These are phyloP conservation scores for Toxoplasma gondii DNA, from an alignment of 169 alveolate genomes.

Conservation along the genomic window DNA sequence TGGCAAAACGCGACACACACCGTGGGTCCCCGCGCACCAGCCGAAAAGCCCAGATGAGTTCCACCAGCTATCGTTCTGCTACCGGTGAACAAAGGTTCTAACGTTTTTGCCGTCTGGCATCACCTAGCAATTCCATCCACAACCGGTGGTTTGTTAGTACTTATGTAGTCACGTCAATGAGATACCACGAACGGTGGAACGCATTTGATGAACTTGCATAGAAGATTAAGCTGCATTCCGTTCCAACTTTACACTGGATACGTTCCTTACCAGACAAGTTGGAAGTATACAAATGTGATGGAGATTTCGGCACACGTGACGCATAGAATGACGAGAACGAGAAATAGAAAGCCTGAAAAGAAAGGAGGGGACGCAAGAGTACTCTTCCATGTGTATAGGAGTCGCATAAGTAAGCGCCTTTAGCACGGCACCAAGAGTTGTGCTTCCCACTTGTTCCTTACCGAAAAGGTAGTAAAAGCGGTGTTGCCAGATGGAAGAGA, in stretches of 20 bases:
- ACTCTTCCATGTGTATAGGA: slow-evolving; percentile 73
- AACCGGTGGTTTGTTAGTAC: too few relatives aligned
- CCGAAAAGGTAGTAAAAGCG: slow-evolving; percentile 84
- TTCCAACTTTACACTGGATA: too few relatives aligned
- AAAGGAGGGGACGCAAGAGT: background rate
- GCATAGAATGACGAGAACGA: slow-evolving; percentile 49
- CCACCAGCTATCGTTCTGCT: too few relatives aligned
- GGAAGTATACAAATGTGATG: slow-evolving; percentile 59
- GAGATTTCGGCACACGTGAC: slow-evolving; percentile 65
- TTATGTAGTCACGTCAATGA: too few relatives aligned
- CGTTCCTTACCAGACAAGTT: slow-evolving; percentile 42
- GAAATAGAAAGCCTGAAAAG: slow-evolving; percentile 70
- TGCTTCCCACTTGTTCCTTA: slow-evolving; percentile 29
- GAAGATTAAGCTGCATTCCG: too few relatives aligned
- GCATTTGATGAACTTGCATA: too few relatives aligned
- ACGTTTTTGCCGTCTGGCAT: too few relatives aligned
- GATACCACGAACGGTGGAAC: too few relatives aligned
- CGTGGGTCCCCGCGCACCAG: too few relatives aligned
- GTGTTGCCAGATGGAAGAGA: slow-evolving; percentile 83
- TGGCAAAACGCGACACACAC: background rate
- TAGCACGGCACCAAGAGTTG: slow-evolving; percentile 65
- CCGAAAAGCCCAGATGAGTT: too few relatives aligned
- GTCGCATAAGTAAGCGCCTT: slow-evolving; percentile 78
- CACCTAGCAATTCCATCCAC: too few relatives aligned
- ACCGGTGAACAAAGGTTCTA: too few relatives aligned